Evolutionary conservation across 495 filamentous ascomycete genomes (phyloP).

Genomic region (Xylaria venustula): DNA sequence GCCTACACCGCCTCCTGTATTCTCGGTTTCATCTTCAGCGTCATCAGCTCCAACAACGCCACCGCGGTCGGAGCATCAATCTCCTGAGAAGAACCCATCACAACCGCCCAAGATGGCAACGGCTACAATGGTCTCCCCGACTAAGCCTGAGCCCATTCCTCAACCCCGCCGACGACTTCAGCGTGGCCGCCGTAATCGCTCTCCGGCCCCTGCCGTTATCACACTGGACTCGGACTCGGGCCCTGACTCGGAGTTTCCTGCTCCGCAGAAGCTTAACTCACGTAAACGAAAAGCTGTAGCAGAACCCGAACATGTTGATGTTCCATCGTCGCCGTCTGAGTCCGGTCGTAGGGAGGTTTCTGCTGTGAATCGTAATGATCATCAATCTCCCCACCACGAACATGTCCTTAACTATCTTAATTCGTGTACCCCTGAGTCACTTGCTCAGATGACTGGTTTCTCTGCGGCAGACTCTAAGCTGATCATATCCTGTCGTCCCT

Average conservation of each 20-base stretch:
- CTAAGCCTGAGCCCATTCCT: constrained; percentile 32
- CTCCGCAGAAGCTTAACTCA: neutral
- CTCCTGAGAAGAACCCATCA: constrained; percentile 1
- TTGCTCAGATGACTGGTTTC: constrained; percentile 74
- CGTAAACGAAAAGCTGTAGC: constrained; percentile 20
- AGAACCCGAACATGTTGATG: constrained; percentile 1
- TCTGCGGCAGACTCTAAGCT: constrained; percentile 63
- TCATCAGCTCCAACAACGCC: constrained; percentile 22
- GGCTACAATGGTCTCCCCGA: neutral
- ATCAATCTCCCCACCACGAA: neutral
- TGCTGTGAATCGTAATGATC: constrained; percentile 54
- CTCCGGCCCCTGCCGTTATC: constrained; percentile 39
- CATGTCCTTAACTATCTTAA: constrained; percentile 81
- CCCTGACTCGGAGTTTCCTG: neutral
- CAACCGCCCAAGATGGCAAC: neutral
- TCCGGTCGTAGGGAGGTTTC: constrained; percentile 37
- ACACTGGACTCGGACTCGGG: constrained; percentile 11
- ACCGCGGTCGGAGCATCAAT: constrained; percentile 14
- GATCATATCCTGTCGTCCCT: constrained; percentile 70
- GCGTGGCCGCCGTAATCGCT: constrained; percentile 53
- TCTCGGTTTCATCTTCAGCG: constrained; percentile 24
- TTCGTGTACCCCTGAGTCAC: constrained; percentile 64
- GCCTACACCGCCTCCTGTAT: constrained; percentile 20
- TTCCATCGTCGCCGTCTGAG: constrained; percentile 39
- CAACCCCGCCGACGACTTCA: constrained; percentile 50